Evolutionary conservation across 176 grass and related monocot species (phyloP).

Genomic region (Aegilops umbellulata): DNA sequence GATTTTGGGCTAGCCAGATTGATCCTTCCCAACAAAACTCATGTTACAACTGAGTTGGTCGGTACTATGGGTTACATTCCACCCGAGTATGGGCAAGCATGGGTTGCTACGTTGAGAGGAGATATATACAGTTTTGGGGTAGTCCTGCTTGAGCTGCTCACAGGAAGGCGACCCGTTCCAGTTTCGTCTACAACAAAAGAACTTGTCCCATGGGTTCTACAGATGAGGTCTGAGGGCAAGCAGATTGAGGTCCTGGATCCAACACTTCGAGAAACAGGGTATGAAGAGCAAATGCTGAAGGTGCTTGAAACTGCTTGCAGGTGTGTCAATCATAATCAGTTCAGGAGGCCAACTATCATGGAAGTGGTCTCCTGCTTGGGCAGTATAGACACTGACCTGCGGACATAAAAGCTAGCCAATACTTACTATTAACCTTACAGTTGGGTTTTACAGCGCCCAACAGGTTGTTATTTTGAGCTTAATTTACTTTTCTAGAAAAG

Average conservation of each 20-base stretch:
- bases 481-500: neutral
- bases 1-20: constrained; percentile 79
- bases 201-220: constrained; percentile 48
- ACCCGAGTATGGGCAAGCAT: constrained; percentile 68
- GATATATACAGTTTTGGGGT: constrained; percentile 87
- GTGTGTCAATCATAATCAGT: constrained; percentile 36
- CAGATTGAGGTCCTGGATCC: constrained; percentile 48
- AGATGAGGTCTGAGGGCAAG: constrained; percentile 25
- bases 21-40: constrained; percentile 54
- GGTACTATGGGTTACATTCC: constrained; percentile 85
- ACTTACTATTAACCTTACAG: neutral
- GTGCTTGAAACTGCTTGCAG: constrained; percentile 49
- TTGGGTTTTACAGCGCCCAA: neutral
- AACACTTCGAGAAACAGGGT: neutral
- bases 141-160: constrained; percentile 73
- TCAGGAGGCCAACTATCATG: constrained; percentile 31
- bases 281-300: constrained; percentile 54
- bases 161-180: constrained; percentile 45
- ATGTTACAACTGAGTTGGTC: constrained; percentile 72
- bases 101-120: constrained; percentile 61
- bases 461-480: neutral
- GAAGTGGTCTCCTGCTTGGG: constrained; percentile 31
- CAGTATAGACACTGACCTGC: neutral
- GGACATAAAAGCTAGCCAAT: neutral
- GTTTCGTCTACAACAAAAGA: constrained; percentile 35